Evolutionary conservation across 2,329 filamentous ascomycete genomes (phyloP).

Genomic region (Hypoxylon sp.): DNA sequence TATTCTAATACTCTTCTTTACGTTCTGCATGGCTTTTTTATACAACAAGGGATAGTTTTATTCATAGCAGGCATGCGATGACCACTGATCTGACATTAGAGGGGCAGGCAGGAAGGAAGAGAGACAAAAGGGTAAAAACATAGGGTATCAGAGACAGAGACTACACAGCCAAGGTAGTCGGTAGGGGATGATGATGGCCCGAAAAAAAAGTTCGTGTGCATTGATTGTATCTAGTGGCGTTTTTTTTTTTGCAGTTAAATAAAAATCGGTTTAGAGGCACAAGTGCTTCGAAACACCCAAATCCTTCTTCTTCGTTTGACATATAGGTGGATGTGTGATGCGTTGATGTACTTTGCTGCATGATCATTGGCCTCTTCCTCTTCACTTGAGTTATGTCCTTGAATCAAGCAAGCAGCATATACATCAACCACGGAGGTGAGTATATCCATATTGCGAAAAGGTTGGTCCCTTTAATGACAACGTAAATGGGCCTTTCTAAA

Average conservation of each 20-base stretch:
- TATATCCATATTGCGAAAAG: too few species aligned
- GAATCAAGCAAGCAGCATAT: too few species aligned
- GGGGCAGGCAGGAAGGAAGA: background rate
- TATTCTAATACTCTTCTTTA: conserved; percentile 18
- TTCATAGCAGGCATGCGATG: conserved; percentile 15
- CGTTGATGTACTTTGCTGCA: background rate
- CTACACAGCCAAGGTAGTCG: too few species aligned
- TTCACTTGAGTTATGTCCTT: too few species aligned
- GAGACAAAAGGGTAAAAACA: background rate
- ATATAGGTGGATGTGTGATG: background rate
- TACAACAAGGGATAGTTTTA: conserved; percentile 7
- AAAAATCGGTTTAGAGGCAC: conserved; percentile 48
- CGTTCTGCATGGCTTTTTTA: conserved; percentile 11
- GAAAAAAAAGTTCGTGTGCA: too few species aligned
- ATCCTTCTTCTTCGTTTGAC: background rate
- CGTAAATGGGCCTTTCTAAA: too few species aligned
- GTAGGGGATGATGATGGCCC: too few species aligned
- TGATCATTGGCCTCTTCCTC: too few species aligned
- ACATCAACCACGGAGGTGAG: too few species aligned
- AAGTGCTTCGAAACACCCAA: conserved; percentile 44
- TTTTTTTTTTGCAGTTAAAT: conserved; percentile 50
- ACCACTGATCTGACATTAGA: conserved; percentile 26
- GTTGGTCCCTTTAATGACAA: too few species aligned
- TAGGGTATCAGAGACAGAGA: conserved; percentile 1
- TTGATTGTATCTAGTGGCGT: conserved; percentile 46